These are phyloP conservation scores for Russula sp. DNA, from an alignment of 768 basidiomycete genomes.

Conservation along the genomic window DNA sequence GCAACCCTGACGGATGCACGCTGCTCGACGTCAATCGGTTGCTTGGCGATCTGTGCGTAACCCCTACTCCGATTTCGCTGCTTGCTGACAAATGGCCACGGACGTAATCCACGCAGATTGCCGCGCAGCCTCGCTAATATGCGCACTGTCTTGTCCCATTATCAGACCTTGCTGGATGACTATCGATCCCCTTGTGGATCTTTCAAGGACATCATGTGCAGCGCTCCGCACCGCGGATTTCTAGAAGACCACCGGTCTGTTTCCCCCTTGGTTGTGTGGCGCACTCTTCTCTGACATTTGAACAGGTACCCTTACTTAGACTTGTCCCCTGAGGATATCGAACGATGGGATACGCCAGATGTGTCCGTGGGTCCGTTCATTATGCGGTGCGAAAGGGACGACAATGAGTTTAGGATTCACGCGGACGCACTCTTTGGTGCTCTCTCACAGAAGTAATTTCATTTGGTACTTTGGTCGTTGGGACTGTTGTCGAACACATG, in stretches of 20 bases:
- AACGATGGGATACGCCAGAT: constrained; percentile 8
- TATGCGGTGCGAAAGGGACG: constrained; percentile 15
- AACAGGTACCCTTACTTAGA: constrained; percentile 22
- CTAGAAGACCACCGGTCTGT: constrained; percentile 23
- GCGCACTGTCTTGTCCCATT: constrained; percentile 23
- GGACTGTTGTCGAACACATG: constrained; percentile 7
- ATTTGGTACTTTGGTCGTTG: not conserved
- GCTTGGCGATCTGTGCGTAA: constrained; percentile 23
- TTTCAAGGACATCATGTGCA: constrained; percentile 15
- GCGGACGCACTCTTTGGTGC: constrained; percentile 57
- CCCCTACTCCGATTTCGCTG: no score
- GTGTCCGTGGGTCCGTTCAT: constrained; percentile 18
- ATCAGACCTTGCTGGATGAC: constrained; percentile 20
- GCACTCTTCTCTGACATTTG: not conserved
- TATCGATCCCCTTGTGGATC: constrained; percentile 11
- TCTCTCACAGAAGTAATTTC: constrained; percentile 26
- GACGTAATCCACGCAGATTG: constrained; percentile 1
- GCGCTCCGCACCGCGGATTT: constrained; percentile 18
- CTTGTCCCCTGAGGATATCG: constrained; percentile 18
- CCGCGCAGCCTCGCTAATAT: constrained; percentile 20
- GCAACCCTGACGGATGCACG: constrained; percentile 24
- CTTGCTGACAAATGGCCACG: not conserved
- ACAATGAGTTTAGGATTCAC: constrained; percentile 19
- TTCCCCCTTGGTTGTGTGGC: not conserved
- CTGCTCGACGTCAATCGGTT: constrained; percentile 24